Conservation (phyloP, 2,329 filamentous ascomycete species). For the Neurospora sp. region DNA sequence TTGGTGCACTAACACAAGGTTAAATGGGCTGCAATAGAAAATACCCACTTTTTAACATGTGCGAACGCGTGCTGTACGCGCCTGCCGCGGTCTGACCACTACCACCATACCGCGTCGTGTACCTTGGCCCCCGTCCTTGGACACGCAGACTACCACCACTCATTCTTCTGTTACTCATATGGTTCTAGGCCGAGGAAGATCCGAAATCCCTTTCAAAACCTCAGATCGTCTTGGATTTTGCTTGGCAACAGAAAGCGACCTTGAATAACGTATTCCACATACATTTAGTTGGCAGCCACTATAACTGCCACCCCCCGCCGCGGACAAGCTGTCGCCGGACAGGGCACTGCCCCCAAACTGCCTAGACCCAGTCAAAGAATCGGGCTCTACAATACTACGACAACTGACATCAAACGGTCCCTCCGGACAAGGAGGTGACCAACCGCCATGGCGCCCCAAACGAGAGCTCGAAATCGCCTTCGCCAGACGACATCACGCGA, state of each 20-base stretch:
- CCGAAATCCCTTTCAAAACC: neutral
- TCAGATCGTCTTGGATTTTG: neutral
- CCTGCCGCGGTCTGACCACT: neutral
- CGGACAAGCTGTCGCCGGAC: neutral
- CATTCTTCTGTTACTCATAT: neutral
- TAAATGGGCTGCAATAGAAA: neutral
- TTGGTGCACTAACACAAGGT: neutral
- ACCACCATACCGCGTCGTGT: neutral
- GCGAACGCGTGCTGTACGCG: neutral
- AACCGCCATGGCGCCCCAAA: conserved; percentile 13
- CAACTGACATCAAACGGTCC: neutral
- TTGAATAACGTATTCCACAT: neutral
- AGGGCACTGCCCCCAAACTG: neutral
- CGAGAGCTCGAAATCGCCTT: conserved; percentile 7
- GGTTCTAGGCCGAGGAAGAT: neutral
- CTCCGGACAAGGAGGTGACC: neutral
- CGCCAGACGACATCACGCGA: conserved; percentile 8
- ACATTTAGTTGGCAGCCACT: neutral
- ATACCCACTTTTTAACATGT: neutral
- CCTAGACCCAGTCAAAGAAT: neutral
- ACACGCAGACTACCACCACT: neutral
- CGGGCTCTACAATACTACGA: neutral
- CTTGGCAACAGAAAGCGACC: neutral
- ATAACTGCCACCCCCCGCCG: neutral
- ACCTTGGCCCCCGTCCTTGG: neutral